Conservation (phyloP, 2,329 filamentous ascomycete genomes). For the Colletotrichum eremochloae region DNA sequence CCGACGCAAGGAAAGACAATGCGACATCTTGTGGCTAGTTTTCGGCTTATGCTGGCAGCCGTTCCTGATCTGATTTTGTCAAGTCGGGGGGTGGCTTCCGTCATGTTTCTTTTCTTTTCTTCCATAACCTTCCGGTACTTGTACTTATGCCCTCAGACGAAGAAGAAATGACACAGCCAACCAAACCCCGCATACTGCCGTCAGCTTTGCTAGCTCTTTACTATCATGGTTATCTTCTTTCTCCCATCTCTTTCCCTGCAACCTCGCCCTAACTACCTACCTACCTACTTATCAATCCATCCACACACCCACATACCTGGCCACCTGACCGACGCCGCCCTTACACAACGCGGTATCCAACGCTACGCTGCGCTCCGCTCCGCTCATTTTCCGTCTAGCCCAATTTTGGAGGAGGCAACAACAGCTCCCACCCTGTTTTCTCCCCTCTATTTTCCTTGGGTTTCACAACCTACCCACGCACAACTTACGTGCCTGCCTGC, state of each 20-base stretch:
- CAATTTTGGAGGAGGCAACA: constrained; percentile 37
- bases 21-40: background rate
- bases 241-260: background rate
- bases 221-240: background rate
- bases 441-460: constrained; percentile 23
- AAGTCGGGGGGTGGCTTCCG: background rate
- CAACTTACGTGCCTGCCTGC: constrained; percentile 10
- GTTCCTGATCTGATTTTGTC: constrained; percentile 1
- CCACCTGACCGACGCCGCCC: constrained; percentile 2
- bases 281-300: background rate
- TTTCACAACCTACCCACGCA: constrained; percentile 29
- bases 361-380: constrained; percentile 26
- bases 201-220: background rate
- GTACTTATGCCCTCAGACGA: background rate
- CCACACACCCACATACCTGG: background rate
- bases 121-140: background rate
- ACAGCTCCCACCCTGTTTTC: constrained; percentile 31
- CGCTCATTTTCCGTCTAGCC: constrained; percentile 25
- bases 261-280: constrained; percentile 3
- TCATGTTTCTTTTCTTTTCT: background rate
- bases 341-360: constrained; percentile 5
- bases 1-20: background rate
- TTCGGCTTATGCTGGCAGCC: background rate
- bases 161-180: background rate
- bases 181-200: background rate